These are phyloP conservation scores for Dryadomyces sulphureus DNA, from an alignment of 2,329 filamentous ascomycete species.

Conservation along the genomic window DNA sequence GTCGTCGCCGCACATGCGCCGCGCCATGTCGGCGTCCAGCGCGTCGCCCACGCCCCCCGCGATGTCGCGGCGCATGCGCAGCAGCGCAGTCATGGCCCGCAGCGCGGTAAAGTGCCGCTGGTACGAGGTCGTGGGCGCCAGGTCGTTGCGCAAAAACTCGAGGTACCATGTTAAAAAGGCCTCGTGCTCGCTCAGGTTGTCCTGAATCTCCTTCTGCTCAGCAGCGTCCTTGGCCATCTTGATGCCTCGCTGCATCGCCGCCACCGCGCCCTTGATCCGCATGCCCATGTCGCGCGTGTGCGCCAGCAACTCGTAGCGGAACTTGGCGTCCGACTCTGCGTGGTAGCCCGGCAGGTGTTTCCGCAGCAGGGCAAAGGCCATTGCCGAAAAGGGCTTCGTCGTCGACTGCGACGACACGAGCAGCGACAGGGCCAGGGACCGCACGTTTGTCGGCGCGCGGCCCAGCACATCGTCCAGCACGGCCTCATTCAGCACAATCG, in stretches of 20 bases:
- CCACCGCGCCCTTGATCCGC: constrained; percentile 54
- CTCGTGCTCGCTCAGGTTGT: constrained; percentile 33
- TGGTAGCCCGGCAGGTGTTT: constrained; percentile 57
- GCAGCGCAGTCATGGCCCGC: constrained; percentile 51
- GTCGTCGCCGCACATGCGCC: constrained; percentile 21
- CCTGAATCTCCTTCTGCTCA: constrained; percentile 9
- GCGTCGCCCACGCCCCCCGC: constrained; percentile 14
- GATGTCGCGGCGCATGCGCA: constrained; percentile 52
- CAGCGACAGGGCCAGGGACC: constrained; percentile 68
- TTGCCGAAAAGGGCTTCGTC: constrained; percentile 53
- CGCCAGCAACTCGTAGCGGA: constrained; percentile 65
- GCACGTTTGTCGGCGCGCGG: constrained; percentile 47
- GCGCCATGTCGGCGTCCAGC: constrained; percentile 13
- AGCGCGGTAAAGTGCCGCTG: constrained; percentile 75
- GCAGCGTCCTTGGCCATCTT: constrained; percentile 6
- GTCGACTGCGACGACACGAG: constrained; percentile 62
- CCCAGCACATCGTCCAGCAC: constrained; percentile 37
- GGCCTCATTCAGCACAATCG: constrained; percentile 21
- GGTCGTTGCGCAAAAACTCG: constrained; percentile 54
- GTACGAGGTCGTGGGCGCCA: constrained; percentile 73
- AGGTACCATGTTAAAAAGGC: constrained; percentile 64
- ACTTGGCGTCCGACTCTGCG: constrained; percentile 73
- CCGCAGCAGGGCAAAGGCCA: constrained; percentile 47
- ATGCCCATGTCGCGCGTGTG: constrained; percentile 64
- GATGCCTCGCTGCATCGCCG: constrained; percentile 29